These are phyloP conservation scores for Mortierella sp. DNA, from an alignment of 371 early-diverging fungal species.

Conservation along the genomic window DNA sequence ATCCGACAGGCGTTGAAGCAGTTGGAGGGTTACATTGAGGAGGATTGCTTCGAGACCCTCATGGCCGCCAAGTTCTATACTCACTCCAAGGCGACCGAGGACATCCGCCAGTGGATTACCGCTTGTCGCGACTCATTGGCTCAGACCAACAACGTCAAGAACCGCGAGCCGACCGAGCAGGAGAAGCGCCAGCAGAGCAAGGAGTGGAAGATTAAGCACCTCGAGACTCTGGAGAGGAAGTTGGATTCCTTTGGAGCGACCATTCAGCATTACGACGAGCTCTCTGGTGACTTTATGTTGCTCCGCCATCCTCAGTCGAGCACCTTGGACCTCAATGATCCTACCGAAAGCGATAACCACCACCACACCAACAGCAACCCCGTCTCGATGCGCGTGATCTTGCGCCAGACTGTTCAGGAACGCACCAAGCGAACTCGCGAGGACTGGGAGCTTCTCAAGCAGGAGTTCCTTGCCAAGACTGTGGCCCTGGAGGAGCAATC, in stretches of 20 bases:
- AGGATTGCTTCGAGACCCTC: constrained; percentile 52
- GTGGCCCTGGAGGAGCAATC: constrained; percentile 25
- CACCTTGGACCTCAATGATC: constrained; percentile 22
- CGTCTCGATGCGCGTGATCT: constrained; percentile 44
- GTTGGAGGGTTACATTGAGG: constrained; percentile 38
- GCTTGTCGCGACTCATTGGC: constrained; percentile 47
- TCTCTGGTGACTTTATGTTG: constrained; percentile 50
- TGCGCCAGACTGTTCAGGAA: constrained; percentile 52
- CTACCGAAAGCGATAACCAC: background rate
- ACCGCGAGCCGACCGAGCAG: constrained; percentile 18
- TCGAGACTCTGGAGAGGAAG: constrained; percentile 39
- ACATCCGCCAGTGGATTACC: constrained; percentile 55
- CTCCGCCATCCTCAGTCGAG: constrained; percentile 46
- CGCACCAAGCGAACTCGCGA: constrained; percentile 53
- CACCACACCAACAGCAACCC: constrained; percentile 3
- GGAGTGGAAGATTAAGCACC: constrained; percentile 37
- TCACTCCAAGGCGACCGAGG: constrained; percentile 55
- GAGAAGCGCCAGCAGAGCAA: constrained; percentile 28
- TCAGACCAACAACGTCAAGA: constrained; percentile 19
- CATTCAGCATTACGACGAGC: constrained; percentile 44
- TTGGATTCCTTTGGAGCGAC: constrained; percentile 35
- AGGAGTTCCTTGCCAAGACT: constrained; percentile 50
- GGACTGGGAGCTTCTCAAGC: constrained; percentile 56
- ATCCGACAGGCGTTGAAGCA: constrained; percentile 37
- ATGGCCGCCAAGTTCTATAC: constrained; percentile 52